These are phyloP conservation scores for Coniella lustricola DNA, from an alignment of 2,329 filamentous ascomycete species.

Conservation along the genomic window DNA sequence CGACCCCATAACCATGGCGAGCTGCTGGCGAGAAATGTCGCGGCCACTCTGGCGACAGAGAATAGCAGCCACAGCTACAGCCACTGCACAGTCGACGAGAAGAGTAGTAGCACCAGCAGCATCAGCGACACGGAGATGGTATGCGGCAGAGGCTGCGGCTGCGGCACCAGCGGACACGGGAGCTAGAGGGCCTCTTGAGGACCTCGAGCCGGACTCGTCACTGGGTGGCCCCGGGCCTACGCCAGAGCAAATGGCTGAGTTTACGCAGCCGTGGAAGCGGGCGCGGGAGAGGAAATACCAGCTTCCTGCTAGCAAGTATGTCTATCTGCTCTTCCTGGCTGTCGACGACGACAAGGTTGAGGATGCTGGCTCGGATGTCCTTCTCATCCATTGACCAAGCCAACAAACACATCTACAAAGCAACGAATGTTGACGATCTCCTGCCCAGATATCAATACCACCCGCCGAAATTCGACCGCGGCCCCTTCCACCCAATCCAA, in stretches of 20 bases:
- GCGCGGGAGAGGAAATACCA: conserved; percentile 28
- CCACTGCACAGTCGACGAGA: not conserved
- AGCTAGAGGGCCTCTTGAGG: conserved; percentile 29
- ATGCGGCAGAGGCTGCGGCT: conserved; percentile 38
- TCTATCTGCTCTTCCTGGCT: conserved; percentile 18
- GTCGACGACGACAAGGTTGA: too few relatives aligned
- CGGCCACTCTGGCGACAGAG: conserved; percentile 23
- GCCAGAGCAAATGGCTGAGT: conserved; percentile 29
- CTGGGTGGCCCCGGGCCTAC: conserved; percentile 36
- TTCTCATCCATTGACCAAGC: too few relatives aligned
- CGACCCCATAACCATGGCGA: conserved; percentile 30
- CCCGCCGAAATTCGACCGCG: conserved; percentile 89
- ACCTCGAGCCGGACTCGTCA: conserved; percentile 46
- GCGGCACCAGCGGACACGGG: conserved; percentile 20
- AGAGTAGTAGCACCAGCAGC: too few relatives aligned
- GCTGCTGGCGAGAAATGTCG: conserved; percentile 33
- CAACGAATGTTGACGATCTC: conserved; percentile 5
- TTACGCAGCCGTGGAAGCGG: conserved; percentile 34
- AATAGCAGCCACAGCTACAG: conserved; percentile 1
- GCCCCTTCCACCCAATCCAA: conserved; percentile 87
- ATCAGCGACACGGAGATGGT: conserved; percentile 33
- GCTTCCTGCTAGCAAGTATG: conserved; percentile 41
- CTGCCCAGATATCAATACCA: conserved; percentile 79
- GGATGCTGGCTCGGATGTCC: too few relatives aligned
- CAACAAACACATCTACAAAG: too few relatives aligned